Evolutionary conservation across 1,139 yeast species (phyloP), one percentile per base, ranked within the genome.

Genomic region (Yamadazyma triangularis): DNA sequence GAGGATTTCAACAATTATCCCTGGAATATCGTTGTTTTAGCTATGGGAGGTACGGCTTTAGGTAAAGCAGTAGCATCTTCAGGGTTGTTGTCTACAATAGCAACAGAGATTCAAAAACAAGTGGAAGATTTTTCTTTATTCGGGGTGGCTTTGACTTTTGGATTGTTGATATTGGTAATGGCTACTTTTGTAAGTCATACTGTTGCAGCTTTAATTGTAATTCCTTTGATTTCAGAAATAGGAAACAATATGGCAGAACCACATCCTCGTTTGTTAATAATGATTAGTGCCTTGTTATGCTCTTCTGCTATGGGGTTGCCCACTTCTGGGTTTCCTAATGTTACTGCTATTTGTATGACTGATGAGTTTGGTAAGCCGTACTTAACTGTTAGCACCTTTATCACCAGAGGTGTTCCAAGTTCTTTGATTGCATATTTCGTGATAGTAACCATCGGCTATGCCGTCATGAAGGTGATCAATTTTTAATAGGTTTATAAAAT

Each of bases 241-340:
- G 89, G 88, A 35, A 68, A 72, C 35, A 60, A 68, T 34, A 57
- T 81, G 55, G 60, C 68, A 2, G 70, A 64, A 20, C 71, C 74
- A 26, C 77, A 71, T 41, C 79, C 86, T 19, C 68, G 79, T 27
- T 58, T 80, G 37, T 61, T 81, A 44, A 77, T 80, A 40, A 79
- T 80, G 70, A 77, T 78, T 25, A 76, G 79, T 51, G 79, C 85
- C 3, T 59, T 80, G 37, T 61, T 81, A 40, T 76, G 87, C 23
- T 78, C 86, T 7, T 77, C 82, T 34, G 89, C 88, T 40, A 80
- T 81, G 87, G 88, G 85, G 16, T 62, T 81, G 36, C 86, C 88
- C 3, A 78, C 85, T 2, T 74, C 83, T 1, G 89, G 89, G 1
- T 81, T 80, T 62, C 89, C 89, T 14, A 81, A 80, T 47, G 84